Conservation (phyloP, 139 green algal species). For the Pseudopediastrum boryanum region DNA sequence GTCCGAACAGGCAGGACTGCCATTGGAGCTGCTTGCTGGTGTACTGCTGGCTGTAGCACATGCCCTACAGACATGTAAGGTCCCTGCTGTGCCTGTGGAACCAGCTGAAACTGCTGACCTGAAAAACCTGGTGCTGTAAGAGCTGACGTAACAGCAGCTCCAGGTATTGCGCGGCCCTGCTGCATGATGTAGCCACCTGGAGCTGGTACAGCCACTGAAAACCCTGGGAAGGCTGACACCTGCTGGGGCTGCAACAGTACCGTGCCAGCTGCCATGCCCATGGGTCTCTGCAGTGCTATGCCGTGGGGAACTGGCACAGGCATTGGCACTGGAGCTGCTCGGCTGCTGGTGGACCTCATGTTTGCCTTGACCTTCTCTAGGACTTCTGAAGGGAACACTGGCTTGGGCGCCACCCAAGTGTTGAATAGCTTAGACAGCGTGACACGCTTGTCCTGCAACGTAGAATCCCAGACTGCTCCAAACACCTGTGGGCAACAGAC, state of each 20-base stretch:
- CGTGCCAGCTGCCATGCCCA: neutral
- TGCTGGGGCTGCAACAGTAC: neutral
- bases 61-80: neutral
- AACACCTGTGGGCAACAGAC: constrained; percentile 53
- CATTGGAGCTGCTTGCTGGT: constrained; percentile 30
- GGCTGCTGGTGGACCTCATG: constrained; percentile 14
- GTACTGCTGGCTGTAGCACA: constrained; percentile 7
- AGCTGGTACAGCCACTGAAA: too few relatives aligned
- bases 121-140: too few relatives aligned
- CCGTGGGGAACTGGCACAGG: too few relatives aligned
- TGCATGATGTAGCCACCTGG: too few relatives aligned
- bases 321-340: neutral
- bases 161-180: too few relatives aligned
- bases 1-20: neutral
- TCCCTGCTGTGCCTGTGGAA: too few relatives aligned
- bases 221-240: neutral
- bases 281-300: neutral
- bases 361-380: constrained; percentile 44
- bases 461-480: constrained; percentile 49
- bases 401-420: constrained; percentile 68
- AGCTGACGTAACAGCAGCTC: too few relatives aligned
- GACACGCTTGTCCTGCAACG: constrained; percentile 35
- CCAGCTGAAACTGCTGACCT: too few relatives aligned
- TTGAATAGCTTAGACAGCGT: constrained; percentile 58
- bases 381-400: constrained; percentile 50